phyloP scores from a whole-genome alignment of 352 stramenopile genomes.

The Phytophthora macrochlamydospora region DNA sequence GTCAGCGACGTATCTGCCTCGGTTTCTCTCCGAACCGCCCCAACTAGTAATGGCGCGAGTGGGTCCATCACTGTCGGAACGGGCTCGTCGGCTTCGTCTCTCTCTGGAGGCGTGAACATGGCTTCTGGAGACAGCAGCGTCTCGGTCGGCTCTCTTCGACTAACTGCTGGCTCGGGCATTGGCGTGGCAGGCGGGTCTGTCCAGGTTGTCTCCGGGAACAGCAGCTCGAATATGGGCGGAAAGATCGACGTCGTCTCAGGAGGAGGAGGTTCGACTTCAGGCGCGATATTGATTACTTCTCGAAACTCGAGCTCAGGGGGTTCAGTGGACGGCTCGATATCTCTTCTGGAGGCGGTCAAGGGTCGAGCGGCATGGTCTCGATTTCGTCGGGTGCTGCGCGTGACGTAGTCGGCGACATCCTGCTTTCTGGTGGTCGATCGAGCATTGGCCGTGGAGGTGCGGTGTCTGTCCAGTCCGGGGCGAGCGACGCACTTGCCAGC shows the following conservation, averaged over 20 bases:
- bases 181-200: constrained; percentile 19
- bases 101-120: constrained; percentile 21
- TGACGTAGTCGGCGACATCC: constrained; percentile 22
- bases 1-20: constrained; percentile 18
- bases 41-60: constrained; percentile 17
- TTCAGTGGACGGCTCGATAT: constrained; percentile 20
- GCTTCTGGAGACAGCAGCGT: constrained; percentile 15
- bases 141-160: constrained; percentile 9
- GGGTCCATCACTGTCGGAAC: constrained; percentile 14
- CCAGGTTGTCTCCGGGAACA: constrained; percentile 22
- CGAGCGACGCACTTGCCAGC: constrained; percentile 11
- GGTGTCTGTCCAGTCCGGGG: constrained; percentile 21
- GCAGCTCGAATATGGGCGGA: constrained; percentile 19
- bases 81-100: constrained; percentile 11
- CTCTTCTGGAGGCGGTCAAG: constrained; percentile 25
- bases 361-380: constrained; percentile 27
- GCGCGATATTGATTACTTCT: constrained; percentile 17
- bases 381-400: constrained; percentile 25
- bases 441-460: constrained; percentile 16
- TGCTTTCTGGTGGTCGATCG: constrained; percentile 25
- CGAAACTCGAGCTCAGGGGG: constrained; percentile 19
- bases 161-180: constrained; percentile 15
- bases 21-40: constrained; percentile 19
- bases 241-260: constrained; percentile 18
- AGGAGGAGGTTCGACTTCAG: constrained; percentile 12